Evolutionary conservation across 2,329 filamentous ascomycete species (phyloP), one percentile per base, ranked within the genome.

Genomic region (Fusarium nurragi): DNA sequence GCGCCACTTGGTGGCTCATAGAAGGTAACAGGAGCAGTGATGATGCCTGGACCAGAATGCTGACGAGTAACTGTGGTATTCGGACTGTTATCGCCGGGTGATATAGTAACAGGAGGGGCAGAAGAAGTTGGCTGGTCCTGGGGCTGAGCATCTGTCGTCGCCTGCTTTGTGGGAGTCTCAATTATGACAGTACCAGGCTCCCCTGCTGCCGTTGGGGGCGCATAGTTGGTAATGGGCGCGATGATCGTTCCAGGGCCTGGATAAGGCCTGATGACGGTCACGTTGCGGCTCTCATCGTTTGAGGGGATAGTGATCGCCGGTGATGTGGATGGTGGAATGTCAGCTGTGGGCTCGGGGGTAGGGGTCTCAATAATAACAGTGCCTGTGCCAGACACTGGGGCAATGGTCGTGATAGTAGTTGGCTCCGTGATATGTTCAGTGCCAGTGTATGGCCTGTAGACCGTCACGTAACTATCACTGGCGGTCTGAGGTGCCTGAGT

Each of bases 361-460:
- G 59, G 56, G 4, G 60, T 64, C 43, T 64, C 60, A 2, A 64
- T 61, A n/a, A 64, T 51, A 4, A 64, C 43, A 4, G 57, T 64
- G 21, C 55, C 59, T 4, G 59, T 57, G 19, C 54, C 54, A 40
- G 54, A 45, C 6, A 57, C 54, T 14, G 54, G 40, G 4, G 48
- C 41, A 18, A 58, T 59, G 4, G 54, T 59, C 13, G 54, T 60
- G 4, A 60, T 39, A 14, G 58, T 61, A 5, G 39, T 25, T 14
- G 54, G 58, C n/a, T 37, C 54, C 7, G 43, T 48, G 16, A 59
- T 53, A 10, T 26, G 19, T 11, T 18, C 58, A 14, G 43, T 44
- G 5, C 58, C 58, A 16, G 47, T 53, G 9, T 59, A 61, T 1
- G 47, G 58, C 8, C 58, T 44, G 22, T 48, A 53, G 19, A 61